Percentiles rank a stretch among this genome's conserved stretches.
Evolutionary conservation across 192 early-diverging fungal genomes (phyloP).

Genomic region (Piromyces finnis): DNA sequence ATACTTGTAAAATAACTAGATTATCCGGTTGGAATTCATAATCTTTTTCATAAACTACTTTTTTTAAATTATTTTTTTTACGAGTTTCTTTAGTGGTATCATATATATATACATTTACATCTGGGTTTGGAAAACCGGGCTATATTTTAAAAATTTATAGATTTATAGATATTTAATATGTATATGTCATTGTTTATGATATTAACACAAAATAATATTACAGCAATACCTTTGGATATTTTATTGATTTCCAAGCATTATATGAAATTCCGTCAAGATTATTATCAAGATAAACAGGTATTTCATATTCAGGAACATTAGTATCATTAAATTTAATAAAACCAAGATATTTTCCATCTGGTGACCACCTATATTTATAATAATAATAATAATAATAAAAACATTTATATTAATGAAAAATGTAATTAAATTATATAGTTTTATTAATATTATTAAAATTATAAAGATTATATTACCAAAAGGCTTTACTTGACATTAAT

Average conservation of each 20-base stretch:
- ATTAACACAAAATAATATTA: too few relatives aligned
- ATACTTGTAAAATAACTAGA: constrained; percentile 61
- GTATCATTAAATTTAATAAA: constrained; percentile 79
- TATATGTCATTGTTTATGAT: too few relatives aligned
- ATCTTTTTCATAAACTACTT: constrained; percentile 1
- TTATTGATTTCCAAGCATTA: constrained; percentile 48
- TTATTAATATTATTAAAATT: too few relatives aligned
- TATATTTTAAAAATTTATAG: too few relatives aligned
- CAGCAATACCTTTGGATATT: constrained; percentile 72
- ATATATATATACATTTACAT: constrained; percentile 53
- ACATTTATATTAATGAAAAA: too few relatives aligned
- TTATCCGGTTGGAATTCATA: constrained; percentile 42
- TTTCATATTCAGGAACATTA: constrained; percentile 54
- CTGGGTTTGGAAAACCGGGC: constrained; percentile 73
- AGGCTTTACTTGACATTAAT: constrained; percentile 32
- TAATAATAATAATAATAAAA: too few relatives aligned
- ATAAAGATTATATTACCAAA: too few relatives aligned
- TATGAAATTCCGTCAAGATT: constrained; percentile 33
- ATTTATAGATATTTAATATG: too few relatives aligned
- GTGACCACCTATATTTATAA: constrained; percentile 35
- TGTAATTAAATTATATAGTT: too few relatives aligned
- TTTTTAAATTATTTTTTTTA: constrained; percentile 2
- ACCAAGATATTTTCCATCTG: constrained; percentile 52
- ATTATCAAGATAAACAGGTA: constrained; percentile 53
- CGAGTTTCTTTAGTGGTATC: constrained; percentile 6